These are phyloP conservation scores for Sindora glabra DNA, from an alignment of 306 rosid genomes.

Conservation along the genomic window DNA sequence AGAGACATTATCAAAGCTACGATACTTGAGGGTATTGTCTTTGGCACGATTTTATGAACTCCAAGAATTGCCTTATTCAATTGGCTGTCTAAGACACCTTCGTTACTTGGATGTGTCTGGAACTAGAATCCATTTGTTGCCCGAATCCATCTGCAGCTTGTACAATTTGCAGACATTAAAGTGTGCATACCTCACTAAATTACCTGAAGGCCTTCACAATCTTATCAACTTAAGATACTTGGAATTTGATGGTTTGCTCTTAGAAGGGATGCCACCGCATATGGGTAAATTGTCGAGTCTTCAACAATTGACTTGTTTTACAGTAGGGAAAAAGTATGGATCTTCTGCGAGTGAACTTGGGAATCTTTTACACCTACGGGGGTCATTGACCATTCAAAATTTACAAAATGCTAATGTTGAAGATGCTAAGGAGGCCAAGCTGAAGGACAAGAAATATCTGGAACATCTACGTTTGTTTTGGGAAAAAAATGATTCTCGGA, in stretches of 20 bases:
- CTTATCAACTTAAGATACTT: neutral
- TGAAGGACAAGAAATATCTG: neutral
- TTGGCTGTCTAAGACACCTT: neutral
- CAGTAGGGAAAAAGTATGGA: neutral
- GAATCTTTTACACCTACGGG: neutral
- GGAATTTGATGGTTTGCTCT: rapidly evolving
- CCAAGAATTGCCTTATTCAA: neutral
- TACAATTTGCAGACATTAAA: neutral
- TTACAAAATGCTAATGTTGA: neutral
- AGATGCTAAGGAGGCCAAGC: neutral
- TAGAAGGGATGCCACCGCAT: neutral
- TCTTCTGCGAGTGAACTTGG: neutral
- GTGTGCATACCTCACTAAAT: neutral
- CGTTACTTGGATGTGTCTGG: neutral
- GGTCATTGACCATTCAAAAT: neutral
- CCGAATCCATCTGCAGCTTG: neutral
- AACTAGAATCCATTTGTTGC: neutral
- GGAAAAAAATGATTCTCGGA: too few relatives aligned
- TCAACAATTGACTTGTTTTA: neutral
- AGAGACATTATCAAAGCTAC: neutral
- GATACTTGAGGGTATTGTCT: neutral
- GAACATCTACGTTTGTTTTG: neutral
- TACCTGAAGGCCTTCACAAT: neutral
- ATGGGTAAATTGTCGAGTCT: neutral
- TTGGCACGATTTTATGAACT: neutral